A percentile compares a stretch with the other conserved stretches of the same genome.
Conservation (phyloP, 2,329 filamentous ascomycete genomes). For the Fusarium sp. region DNA sequence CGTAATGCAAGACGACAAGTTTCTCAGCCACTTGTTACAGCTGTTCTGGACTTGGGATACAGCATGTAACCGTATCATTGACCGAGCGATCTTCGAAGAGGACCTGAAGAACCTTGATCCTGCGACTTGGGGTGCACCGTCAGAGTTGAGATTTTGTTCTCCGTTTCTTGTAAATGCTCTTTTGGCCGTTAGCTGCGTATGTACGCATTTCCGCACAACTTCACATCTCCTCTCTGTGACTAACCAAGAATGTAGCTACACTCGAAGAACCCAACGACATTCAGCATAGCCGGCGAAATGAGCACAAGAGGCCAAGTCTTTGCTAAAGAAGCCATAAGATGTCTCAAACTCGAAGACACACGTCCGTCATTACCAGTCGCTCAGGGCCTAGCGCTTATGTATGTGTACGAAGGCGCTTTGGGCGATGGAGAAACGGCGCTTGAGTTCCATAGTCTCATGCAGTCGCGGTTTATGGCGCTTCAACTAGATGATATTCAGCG, state of each 20-base stretch:
- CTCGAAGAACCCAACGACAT: conserved; percentile 12
- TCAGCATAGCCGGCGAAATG: not conserved
- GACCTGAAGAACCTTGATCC: conserved; percentile 22
- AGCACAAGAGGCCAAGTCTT: conserved; percentile 20
- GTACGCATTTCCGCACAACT: not conserved
- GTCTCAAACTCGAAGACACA: conserved; percentile 11
- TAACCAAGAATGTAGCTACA: conserved; percentile 3
- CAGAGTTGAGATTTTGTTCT: conserved; percentile 23
- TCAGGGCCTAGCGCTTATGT: conserved; percentile 21
- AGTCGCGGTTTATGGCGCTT: conserved; percentile 21
- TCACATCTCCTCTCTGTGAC: not conserved
- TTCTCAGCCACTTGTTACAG: conserved; percentile 18
- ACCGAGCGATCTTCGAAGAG: conserved; percentile 25
- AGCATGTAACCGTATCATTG: conserved; percentile 19
- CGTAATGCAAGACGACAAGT: conserved; percentile 11
- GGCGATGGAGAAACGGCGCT: conserved; percentile 10
- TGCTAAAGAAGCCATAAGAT: conserved; percentile 15
- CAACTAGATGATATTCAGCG: conserved; percentile 16
- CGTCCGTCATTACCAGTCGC: conserved; percentile 9
- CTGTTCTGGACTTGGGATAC: conserved; percentile 32
- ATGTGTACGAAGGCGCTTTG: conserved; percentile 23
- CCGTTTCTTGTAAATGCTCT: conserved; percentile 34
- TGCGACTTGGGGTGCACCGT: not conserved
- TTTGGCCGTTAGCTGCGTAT: conserved; percentile 33
- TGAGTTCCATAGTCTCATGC: conserved; percentile 22